Percentiles rank a stretch among this genome's conserved stretches.
phyloP scores from a whole-genome alignment of 2,329 filamentous ascomycete species.

The Raffaelea albimanens region DNA sequence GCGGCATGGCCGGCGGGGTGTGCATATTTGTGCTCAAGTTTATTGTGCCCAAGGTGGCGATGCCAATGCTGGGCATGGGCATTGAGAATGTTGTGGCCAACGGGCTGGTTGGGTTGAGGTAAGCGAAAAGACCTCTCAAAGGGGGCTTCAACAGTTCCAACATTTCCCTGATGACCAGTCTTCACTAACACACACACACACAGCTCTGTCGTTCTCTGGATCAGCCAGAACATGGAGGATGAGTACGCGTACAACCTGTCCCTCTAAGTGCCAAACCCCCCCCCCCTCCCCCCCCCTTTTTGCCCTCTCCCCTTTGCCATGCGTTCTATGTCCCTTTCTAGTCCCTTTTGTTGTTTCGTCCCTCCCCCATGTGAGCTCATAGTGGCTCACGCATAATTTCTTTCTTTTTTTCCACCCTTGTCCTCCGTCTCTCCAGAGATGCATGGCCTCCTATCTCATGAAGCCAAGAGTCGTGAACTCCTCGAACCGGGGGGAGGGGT shows the following conservation, averaged over 20 bases:
- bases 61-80: conserved; percentile 55
- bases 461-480: too few species aligned
- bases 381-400: too few species aligned
- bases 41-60: conserved; percentile 44
- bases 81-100: conserved; percentile 59
- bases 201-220: conserved; percentile 56
- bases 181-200: too few species aligned
- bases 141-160: too few species aligned
- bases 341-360: too few species aligned
- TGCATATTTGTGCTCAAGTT: conserved; percentile 59
- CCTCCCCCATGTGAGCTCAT: too few species aligned
- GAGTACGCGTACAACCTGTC: conserved; percentile 61
- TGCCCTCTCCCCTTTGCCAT: neutral
- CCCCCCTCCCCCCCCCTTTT: neutral
- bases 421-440: too few species aligned
- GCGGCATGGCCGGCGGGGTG: conserved; percentile 61
- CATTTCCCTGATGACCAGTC: too few species aligned
- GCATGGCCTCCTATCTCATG: too few species aligned
- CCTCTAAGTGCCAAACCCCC: conserved; percentile 35
- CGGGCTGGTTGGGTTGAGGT: conserved; percentile 52
- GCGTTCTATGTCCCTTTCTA: too few species aligned
- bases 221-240: conserved; percentile 65
- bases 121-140: conserved; percentile 16
- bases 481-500: too few species aligned
- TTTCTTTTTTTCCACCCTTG: too few species aligned